Evolutionary conservation across 805 yeast species (phyloP).

Genomic region (Vanderwaltozyma tropicalis): DNA sequence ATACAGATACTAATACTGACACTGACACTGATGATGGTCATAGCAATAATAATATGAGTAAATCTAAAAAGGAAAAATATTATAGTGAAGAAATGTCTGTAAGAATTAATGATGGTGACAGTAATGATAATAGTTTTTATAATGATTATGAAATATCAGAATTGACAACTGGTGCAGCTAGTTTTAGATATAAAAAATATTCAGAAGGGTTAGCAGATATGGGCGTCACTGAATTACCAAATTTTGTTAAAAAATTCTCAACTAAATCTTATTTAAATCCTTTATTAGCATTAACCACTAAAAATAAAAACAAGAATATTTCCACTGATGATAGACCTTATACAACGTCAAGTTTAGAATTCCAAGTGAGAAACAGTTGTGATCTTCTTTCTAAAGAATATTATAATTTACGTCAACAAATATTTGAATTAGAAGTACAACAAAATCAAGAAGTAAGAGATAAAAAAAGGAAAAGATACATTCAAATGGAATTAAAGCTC

Average conservation of each 20-base stretch:
- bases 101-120: neutral
- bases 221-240: conserved; percentile 10
- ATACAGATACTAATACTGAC: too few relatives aligned
- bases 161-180: neutral
- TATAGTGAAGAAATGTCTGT: neutral
- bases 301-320: neutral
- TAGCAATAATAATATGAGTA: too few relatives aligned
- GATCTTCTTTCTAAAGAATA: conserved; percentile 24
- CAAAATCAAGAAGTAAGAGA: neutral
- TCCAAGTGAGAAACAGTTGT: conserved; percentile 8
- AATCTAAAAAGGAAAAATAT: neutral
- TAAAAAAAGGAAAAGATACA: conserved; percentile 7
- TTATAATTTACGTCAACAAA: conserved; percentile 18
- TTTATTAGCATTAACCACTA: neutral
- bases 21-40: neutral
- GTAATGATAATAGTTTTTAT: neutral
- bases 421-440: conserved; percentile 1
- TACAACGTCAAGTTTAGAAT: conserved; percentile 12
- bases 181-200: conserved; percentile 1
- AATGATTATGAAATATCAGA: neutral
- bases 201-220: conserved; percentile 2
- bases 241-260: conserved; percentile 4
- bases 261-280: neutral
- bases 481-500: conserved; percentile 10
- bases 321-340: conserved; percentile 6